Base-by-base conservation (phyloP, 805 yeast species). In the Starmera quercuum region DNA sequence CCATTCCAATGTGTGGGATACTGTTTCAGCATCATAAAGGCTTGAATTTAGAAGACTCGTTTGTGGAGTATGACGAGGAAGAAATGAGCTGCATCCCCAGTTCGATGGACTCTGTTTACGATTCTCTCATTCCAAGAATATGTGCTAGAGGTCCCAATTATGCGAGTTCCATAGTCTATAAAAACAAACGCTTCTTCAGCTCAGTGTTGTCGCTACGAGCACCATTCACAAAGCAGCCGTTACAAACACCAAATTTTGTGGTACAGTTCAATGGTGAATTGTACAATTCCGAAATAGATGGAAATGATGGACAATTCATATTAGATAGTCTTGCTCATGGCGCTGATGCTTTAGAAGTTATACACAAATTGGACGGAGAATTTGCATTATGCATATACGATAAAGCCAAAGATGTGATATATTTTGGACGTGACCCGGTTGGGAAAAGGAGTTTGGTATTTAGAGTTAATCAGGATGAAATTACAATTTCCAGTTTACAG, bases 241-340 rank as follows among this genome's bases (percentile, higher is more conserved):
- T 76, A 4, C 42, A 43, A 4, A 47, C 51, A 9, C 46, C 58
- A 30, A 42, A 62, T 45, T 66, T 49, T 32, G 47, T 70, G 0
- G 50, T 94, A 7, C 95, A 86, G 50, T 90, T 82, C 58, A 92
- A 94, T 53, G 99, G 98, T 0, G 97, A 92, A 47, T 57, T 92
- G 9, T 92, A 92, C 54, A 79, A 79, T 41, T 44, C 53, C 2
- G 80, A 69, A 24, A 68, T 81, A 16, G 43, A 45, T 0, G 57
- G 63, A 1, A 83, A 83, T 51, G 97, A 88, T 54, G 77, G 94
- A 0, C 62, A 54, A 4, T 81, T 54, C 42, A 56, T 85, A 6
- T 59, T 63, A 31, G 32, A 42, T 10, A 35, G 34, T 6, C 20
- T 33, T 12, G 49, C 54, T 2, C 5, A 11, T 22, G 27, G 9